Base-by-base conservation (phyloP, 176 grass and related monocot genomes). In the Ensete glaucum region DNA sequence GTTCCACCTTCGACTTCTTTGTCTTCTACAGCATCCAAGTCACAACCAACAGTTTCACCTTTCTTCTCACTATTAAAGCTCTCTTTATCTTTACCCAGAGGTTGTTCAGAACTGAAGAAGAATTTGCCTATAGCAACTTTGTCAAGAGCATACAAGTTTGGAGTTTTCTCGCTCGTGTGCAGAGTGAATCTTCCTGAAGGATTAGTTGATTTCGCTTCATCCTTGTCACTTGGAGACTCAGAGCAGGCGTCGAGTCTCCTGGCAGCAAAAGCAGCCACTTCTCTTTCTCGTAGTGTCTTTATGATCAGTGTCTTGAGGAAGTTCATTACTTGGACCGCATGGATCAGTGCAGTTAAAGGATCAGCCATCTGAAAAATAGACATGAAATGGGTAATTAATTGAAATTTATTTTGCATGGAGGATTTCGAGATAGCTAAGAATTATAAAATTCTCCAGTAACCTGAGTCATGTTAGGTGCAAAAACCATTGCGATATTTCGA, bases 211-310 rank as follows among this genome's bases (percentile, higher is more conserved):
- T 71, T 75, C 70, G 62, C 49, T 66, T 89, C 69, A 76, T 93
- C 76, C 88, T 81, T 83, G 73, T 87, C 64, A 17, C 80, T 83
- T 19, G 96, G 77, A 24, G 85, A 91, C 72, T 82, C 81, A 25
- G 81, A 85, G 80, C 85, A 99, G 27, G 84, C 81, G 56, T 87
- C 70, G 12, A 73, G 22, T 58, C 26, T 19, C 73, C 73, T 72
- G 52, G 69, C 8, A 0, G 19, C 49, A 17, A 11, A 60, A 53
- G n/a, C 49, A 27, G 75, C 34, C 20, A 14, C 49, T 48, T 65
- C 59, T 64, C 75, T 77, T 77, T 77, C 75, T 77, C 50, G 59
- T 25, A 77, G n/a, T 65, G 75, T 53, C 34, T 53, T 77, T 64
- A 65, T 77, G 75, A 77, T 77, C 49, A 77, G 53, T 53, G 49